Conservation (phyloP, 73 alveolate genomes). For the Tetrahymena elliotti region DNA sequence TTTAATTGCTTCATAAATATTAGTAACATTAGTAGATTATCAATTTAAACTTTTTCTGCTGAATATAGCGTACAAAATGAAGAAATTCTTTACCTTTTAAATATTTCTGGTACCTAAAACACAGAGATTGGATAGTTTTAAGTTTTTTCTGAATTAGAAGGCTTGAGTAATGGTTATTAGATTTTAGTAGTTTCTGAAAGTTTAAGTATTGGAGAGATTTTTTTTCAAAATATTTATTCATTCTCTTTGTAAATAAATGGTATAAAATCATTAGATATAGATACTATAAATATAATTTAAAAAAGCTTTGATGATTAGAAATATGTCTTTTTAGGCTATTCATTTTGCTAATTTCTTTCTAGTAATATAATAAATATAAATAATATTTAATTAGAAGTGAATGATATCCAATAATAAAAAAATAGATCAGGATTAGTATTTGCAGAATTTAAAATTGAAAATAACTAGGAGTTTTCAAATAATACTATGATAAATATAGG, state of each 20-base stretch:
- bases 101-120: too few species aligned
- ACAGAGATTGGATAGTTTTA: not conserved
- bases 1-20: too few species aligned
- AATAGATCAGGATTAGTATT: too few species aligned
- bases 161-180: not conserved
- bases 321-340: not conserved
- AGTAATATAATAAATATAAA: too few species aligned
- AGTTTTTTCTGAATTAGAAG: not conserved
- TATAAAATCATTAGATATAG: not conserved
- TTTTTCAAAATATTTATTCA: not conserved
- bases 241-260: not conserved
- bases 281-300: too few species aligned
- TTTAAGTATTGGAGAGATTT: too few species aligned
- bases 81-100: not conserved
- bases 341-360: not conserved
- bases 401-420: too few species aligned
- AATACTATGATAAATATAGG: not conserved
- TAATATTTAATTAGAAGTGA: too few species aligned
- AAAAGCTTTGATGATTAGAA: not conserved
- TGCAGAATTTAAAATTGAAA: not conserved
- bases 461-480: too few species aligned
- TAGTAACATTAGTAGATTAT: not conserved
- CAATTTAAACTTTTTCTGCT: not conserved
- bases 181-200: not conserved
- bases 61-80: not conserved